Percentiles rank a stretch among this genome's conserved stretches.
phyloP scores from a whole-genome alignment of 768 basidiomycete genomes.

The Tephrocybe sp. region DNA sequence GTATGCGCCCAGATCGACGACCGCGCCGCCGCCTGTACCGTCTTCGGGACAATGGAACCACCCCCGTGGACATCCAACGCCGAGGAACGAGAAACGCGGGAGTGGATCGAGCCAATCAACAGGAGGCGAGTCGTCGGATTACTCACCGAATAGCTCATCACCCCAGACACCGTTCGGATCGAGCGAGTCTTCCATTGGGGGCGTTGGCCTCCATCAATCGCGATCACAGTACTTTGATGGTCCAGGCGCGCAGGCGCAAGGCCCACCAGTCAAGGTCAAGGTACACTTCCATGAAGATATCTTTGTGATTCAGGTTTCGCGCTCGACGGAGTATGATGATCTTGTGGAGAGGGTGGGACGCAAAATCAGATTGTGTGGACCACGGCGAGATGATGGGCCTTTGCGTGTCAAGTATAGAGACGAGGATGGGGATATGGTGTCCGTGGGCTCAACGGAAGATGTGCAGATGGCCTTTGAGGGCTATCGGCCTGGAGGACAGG shows the following conservation, averaged over 20 bases:
- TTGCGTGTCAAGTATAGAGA: slow-evolving; percentile 86
- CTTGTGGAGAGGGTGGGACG: slow-evolving; percentile 87
- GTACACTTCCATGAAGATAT: slow-evolving; percentile 95
- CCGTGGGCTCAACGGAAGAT: slow-evolving; percentile 86
- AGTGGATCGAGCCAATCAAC: slow-evolving; percentile 86
- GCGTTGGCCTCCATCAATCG: slow-evolving; percentile 50
- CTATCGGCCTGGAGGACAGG: slow-evolving; percentile 74
- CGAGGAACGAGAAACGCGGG: slow-evolving; percentile 62
- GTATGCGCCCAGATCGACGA: slow-evolving; percentile 55
- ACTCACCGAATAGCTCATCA: slow-evolving; percentile 82
- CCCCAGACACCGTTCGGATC: slow-evolving; percentile 90
- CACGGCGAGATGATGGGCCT: slow-evolving; percentile 73
- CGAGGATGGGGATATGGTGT: slow-evolving; percentile 90
- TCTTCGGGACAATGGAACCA: slow-evolving; percentile 41
- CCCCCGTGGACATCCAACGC: slow-evolving; percentile 36
- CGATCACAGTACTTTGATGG: slow-evolving; percentile 52
- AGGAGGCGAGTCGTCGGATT: slow-evolving; percentile 67
- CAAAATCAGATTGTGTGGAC: slow-evolving; percentile 92
- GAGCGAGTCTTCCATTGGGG: slow-evolving; percentile 74
- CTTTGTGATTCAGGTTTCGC: slow-evolving; percentile 88
- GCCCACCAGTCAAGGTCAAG: slow-evolving; percentile 78
- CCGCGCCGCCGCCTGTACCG: slow-evolving; percentile 54
- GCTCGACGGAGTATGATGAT: slow-evolving; percentile 74
- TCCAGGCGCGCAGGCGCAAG: slow-evolving; percentile 13
- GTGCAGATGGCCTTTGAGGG: slow-evolving; percentile 93